These are phyloP conservation scores for Salicornia ramosissima DNA, from an alignment of 148 eudicot genomes.

Conservation along the genomic window DNA sequence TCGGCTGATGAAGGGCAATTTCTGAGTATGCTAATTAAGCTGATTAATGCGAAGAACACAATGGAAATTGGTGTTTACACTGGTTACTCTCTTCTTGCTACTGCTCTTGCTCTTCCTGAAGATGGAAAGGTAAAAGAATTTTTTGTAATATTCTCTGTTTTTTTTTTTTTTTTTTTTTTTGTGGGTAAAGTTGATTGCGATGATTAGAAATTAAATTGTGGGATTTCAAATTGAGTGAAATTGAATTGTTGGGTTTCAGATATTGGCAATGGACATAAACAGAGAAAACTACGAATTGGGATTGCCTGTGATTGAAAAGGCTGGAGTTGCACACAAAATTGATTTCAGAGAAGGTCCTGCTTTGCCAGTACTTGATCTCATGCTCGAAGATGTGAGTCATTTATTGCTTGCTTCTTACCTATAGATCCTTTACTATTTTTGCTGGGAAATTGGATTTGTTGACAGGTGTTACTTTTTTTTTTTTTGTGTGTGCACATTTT, in stretches of 20 bases:
- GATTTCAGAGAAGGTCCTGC: slow-evolving; percentile 75
- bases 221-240: neutral
- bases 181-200: slow-evolving; percentile 1
- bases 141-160: neutral
- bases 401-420: no score
- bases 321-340: slow-evolving; percentile 68
- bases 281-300: slow-evolving; percentile 65
- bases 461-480: no score
- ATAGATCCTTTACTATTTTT: no score
- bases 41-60: slow-evolving; percentile 77
- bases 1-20: slow-evolving; percentile 94
- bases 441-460: no score
- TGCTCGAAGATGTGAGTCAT: slow-evolving; percentile 51
- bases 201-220: neutral
- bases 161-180: neutral
- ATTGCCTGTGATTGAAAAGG: slow-evolving; percentile 55
- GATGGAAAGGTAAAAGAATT: slow-evolving; percentile 93
- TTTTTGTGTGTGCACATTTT: no score
- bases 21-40: slow-evolving; percentile 68
- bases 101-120: slow-evolving; percentile 86
- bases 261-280: slow-evolving; percentile 72
- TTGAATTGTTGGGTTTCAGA: slow-evolving; percentile 31
- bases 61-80: slow-evolving; percentile 91
- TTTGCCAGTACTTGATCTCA: slow-evolving; percentile 56
- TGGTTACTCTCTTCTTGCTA: slow-evolving; percentile 91